These are phyloP conservation scores for Lindgomyces ingoldianus DNA, from an alignment of 495 filamentous ascomycete species.

Conservation along the genomic window DNA sequence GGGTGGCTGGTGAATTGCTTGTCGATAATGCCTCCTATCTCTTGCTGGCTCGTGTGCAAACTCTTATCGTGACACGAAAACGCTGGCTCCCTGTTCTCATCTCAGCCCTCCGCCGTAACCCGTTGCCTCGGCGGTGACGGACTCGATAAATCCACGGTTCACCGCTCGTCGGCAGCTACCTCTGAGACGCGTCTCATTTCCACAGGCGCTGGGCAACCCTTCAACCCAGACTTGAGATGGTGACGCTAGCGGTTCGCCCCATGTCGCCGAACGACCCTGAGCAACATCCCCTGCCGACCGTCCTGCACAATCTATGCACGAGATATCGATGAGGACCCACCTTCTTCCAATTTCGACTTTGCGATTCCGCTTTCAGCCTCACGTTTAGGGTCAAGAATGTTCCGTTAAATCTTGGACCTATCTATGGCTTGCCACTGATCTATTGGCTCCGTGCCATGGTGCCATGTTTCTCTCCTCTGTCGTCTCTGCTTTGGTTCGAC, in stretches of 20 bases:
- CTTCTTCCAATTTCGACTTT: conserved; percentile 8
- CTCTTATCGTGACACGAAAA: no score
- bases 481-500: background rate
- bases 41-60: no score
- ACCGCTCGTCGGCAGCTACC: no score
- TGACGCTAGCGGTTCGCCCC: background rate
- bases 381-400: background rate
- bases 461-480: background rate
- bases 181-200: background rate
- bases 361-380: conserved; percentile 22
- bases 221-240: background rate
- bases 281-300: conserved; percentile 8
- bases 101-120: no score
- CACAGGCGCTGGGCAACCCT: background rate
- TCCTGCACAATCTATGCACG: conserved; percentile 30
- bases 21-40: no score
- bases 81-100: no score
- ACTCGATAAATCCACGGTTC: no score
- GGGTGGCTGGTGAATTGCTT: background rate
- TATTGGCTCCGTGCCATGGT: conserved; percentile 18
- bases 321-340: conserved; percentile 28
- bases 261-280: background rate
- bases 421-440: conserved; percentile 4
- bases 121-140: no score
- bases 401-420: background rate